Conservation (phyloP, 306 rosid species). For the Rosa persica region DNA sequence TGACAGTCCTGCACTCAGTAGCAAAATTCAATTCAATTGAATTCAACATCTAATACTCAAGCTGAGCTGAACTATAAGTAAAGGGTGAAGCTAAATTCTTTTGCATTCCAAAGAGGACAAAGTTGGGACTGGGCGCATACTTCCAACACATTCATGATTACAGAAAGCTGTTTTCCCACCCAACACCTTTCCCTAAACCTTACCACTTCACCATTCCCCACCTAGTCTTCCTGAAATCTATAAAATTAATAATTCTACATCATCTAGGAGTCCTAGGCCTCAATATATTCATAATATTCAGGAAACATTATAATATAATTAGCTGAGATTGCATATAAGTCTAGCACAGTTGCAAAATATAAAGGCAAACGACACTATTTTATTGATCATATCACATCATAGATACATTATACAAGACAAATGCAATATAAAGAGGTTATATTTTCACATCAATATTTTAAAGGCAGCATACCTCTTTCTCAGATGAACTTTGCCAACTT, state of each 20-base stretch:
- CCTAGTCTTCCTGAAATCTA: not conserved
- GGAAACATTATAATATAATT: not conserved
- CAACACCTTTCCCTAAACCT: not conserved
- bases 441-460: conserved; percentile 16
- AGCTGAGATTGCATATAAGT: not conserved
- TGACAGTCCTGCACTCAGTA: conserved; percentile 53
- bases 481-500: conserved; percentile 49
- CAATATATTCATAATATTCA: not conserved
- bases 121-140: not conserved
- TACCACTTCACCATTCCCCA: not conserved
- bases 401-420: not conserved
- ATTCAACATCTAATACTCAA: conserved; percentile 25
- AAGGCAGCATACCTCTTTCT: conserved; percentile 56
- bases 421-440: conserved; percentile 13
- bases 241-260: not conserved
- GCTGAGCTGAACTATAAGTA: not conserved
- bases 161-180: not conserved
- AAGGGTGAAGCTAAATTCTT: conserved; percentile 1
- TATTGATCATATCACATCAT: not conserved
- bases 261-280: not conserved
- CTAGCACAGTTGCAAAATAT: not conserved
- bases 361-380: not conserved
- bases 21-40: conserved; percentile 22
- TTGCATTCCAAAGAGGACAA: not conserved
- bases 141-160: not conserved